phyloP scores from a whole-genome alignment of 2,329 filamentous ascomycete genomes.

The Didymosphaeria variabile region DNA sequence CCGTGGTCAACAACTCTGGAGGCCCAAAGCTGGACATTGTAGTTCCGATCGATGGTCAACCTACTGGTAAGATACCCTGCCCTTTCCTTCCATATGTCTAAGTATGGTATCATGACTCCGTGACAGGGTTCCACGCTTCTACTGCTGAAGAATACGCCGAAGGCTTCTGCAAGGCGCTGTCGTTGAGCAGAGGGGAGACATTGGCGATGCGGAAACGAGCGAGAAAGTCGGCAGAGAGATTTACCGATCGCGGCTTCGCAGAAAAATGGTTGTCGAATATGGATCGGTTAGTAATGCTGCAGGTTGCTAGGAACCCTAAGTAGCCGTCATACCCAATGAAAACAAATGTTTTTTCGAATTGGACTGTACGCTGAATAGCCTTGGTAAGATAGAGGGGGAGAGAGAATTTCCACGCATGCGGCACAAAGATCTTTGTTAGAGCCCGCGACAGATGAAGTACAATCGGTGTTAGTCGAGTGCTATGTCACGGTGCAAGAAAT shows the following conservation, averaged over 20 bases:
- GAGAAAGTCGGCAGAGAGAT: slow-evolving; percentile 79
- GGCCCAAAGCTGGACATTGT: slow-evolving; percentile 96
- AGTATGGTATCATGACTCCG: slow-evolving; percentile 13
- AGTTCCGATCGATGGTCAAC: slow-evolving; percentile 76
- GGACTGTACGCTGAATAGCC: no score
- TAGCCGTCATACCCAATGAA: neutral
- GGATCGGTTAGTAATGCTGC: slow-evolving; percentile 70
- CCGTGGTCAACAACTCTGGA: slow-evolving; percentile 91
- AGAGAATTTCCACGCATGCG: no score
- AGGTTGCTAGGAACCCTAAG: slow-evolving; percentile 29
- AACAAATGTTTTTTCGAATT: neutral
- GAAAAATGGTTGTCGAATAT: slow-evolving; percentile 80
- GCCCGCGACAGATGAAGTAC: no score
- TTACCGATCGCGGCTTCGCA: slow-evolving; percentile 87
- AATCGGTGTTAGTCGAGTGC: no score
- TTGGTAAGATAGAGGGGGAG: no score
- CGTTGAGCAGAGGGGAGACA: slow-evolving; percentile 69
- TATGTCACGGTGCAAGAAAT: no score
- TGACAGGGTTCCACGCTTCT: slow-evolving; percentile 83
- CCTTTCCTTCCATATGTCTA: neutral
- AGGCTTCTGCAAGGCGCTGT: slow-evolving; percentile 80
- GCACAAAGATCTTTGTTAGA: no score
- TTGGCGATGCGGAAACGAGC: slow-evolving; percentile 79
- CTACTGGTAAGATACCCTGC: slow-evolving; percentile 68
- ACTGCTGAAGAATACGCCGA: slow-evolving; percentile 81